Base-by-base conservation (phyloP, 257 asterid genomes). In the Avicennia marina region DNA sequence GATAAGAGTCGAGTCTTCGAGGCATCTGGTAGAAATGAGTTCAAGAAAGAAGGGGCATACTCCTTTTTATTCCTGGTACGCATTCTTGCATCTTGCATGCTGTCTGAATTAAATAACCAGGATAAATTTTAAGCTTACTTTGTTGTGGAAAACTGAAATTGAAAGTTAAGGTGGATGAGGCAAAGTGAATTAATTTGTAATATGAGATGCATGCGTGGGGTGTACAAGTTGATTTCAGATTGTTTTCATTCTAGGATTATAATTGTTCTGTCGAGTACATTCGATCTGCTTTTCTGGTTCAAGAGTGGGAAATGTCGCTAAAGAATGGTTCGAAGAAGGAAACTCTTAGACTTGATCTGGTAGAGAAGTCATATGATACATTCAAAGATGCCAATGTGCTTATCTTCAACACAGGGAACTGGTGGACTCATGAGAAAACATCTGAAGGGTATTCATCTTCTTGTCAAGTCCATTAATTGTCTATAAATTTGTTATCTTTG, bases 381-480 rank as follows among this genome's bases (percentile, higher is more conserved):
- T 85, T 78, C 48, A 82, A 65, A 55, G 51, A 58, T 2, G 93
- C 93, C 1, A 93, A 82, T 18, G 16, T 85, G 16, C 48, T 85
- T 17, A 72, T 85, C 62, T 85, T 80, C 75, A 85, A 85, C 79
- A 85, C 95, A 0, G 91, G 95, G 12, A 91, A 85, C 41, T 85
- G 93, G 95, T 85, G 95, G 91, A 85, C 91, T 71, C 91, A 82
- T 58, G 91, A 85, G 38, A 85, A 85, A 57, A 85, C 95, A 60
- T n/a, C n/a, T n/a, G n/a, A n/a, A n/a, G n/a, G n/a, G n/a, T n/a
- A n/a, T n/a, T n/a, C n/a, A n/a, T n/a, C n/a, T n/a, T n/a, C n/a
- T n/a, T n/a, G n/a, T n/a, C n/a, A n/a, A n/a, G n/a, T n/a, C n/a
- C n/a, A n/a, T n/a, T n/a, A n/a, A n/a, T n/a, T n/a, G n/a, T n/a